Evolutionary conservation across 345 rosid genomes (phyloP), one percentile per base, ranked within the genome.

Genomic region (Anacardium occidentale): DNA sequence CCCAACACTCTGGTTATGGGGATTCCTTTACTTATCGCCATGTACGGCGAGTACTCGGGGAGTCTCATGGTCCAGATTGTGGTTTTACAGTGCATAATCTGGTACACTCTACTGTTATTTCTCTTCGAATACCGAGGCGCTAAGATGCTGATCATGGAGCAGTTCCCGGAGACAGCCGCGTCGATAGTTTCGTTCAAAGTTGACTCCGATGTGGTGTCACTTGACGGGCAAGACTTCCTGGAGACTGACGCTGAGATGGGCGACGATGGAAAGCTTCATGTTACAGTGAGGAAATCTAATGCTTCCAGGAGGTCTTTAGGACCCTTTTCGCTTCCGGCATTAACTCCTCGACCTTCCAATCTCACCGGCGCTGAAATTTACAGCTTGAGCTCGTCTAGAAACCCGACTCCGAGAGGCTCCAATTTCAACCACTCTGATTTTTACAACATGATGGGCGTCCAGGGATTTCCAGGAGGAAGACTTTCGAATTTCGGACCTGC

Each of bases 1-100:
- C 99, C 99, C 0, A 95, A 95, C 82, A 95, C 98, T 51, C 90
- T 95, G 1, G 97, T 95, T 62, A 95, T 92, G 98, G 99, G 99
- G 1, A 95, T 95, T 45, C 99, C 99, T 17, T 59, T 95, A 8
- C 83, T 95, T 26, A 88, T 85, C 76, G 99, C 98, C 32, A 95
- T 95, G 99, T 95, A 95, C 75, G 96, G 91, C 0, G 34, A 69
- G 0, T 79, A 75, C 45, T 84, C 97, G 0, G 95, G 97, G 1
- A 90, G 85, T 65, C 87, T 94, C 25, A 94, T 94, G 98, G 97
- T 94, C 5, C 98, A 94, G 44, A 88, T 92, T 51, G 97, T 94
- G 2, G 98, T 94, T 42, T 89, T 94, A 21, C 98, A 94, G 84
- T 92, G 98, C 72, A 92, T 94, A 56, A 92, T 94, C 8, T 94